A percentile compares a stretch with the other conserved stretches of the same genome.
Evolutionary conservation across 306 rosid genomes (phyloP).

Genomic region (Malus domestica): DNA sequence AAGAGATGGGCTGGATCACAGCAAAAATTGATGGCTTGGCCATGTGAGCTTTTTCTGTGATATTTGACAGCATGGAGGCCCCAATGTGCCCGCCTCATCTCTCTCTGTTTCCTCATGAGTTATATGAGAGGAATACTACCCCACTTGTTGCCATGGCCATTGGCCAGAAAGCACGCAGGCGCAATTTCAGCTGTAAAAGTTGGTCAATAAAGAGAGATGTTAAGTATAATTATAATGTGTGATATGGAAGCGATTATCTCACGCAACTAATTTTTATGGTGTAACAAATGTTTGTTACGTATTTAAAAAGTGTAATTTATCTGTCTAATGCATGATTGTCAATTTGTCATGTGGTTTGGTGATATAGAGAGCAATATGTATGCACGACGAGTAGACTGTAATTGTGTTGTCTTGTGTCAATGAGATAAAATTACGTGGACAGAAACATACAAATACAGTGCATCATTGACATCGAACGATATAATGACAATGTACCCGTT

Average conservation of each 20-base stretch:
- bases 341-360: background rate
- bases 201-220: slow-evolving; percentile 20
- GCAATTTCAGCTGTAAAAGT: slow-evolving; percentile 30
- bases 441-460: no score
- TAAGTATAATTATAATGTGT: no score
- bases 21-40: slow-evolving; percentile 2
- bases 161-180: slow-evolving; percentile 14
- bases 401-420: no score
- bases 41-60: slow-evolving; percentile 12
- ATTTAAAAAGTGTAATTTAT: no score
- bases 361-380: background rate
- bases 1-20: background rate
- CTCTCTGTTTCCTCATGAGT: background rate
- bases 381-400: no score
- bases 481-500: background rate
- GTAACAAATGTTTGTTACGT: no score
- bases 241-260: no score
- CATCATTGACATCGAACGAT: no score
- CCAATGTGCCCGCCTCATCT: background rate
- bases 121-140: background rate
- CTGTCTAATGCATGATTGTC: no score
- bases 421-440: rapidly evolving
- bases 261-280: no score
- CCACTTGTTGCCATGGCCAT: slow-evolving; percentile 8
- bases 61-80: slow-evolving; percentile 21